Evolutionary conservation across 2,329 filamentous ascomycete genomes (phyloP), one percentile per base, ranked within the genome.

Genomic region (Chaetomiaceae sp.): DNA sequence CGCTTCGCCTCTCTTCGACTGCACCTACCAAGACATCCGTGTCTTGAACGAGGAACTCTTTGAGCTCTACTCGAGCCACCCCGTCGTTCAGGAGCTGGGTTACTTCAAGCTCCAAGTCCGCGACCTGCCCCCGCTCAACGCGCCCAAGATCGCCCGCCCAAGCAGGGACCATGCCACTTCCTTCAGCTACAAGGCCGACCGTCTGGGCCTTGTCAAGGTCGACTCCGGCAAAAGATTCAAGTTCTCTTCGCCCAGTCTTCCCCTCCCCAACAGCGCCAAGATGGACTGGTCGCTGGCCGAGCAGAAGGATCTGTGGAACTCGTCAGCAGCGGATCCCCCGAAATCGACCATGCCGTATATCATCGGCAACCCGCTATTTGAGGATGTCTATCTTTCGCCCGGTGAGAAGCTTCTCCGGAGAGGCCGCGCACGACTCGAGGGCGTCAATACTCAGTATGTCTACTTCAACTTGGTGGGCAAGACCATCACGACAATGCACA

Each of bases 401-500:
- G 62, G 62, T 23, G 56, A 64, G 40, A 64, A 63, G 56, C 50
- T 64, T 17, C 59, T 53, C 19, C 53, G 52, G 12, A 59, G 62
- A 52, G 62, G 62, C n/a, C 57, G 50, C 5, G 42, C 54, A 23
- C 19, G 27, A 2, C 58, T 64, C 6, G 62, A 64, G 38, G 62
- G 62, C 23, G 62, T 64, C 53, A 64, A 63, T 33, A 63, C 61
- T 8, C 62, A 64, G 50, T 64, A 64, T 47, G 58, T 64, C 38
- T 64, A 64, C 47, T 64, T 63, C 52, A 64, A 64, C 55, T 54
- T 64, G 17, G 55, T 50, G 6, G 61, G 59, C 31, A 61, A 61
- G 34, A 64, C 62, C 17, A 60, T 64, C 53, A 64, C 62, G 9
- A 62, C 60, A 3, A 64, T 64, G 62, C 62, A 64, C 50, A 54